Evolutionary conservation across 2,329 filamentous ascomycete species (phyloP), one percentile per base, ranked within the genome.

Genomic region (Aspergillus floridensis): DNA sequence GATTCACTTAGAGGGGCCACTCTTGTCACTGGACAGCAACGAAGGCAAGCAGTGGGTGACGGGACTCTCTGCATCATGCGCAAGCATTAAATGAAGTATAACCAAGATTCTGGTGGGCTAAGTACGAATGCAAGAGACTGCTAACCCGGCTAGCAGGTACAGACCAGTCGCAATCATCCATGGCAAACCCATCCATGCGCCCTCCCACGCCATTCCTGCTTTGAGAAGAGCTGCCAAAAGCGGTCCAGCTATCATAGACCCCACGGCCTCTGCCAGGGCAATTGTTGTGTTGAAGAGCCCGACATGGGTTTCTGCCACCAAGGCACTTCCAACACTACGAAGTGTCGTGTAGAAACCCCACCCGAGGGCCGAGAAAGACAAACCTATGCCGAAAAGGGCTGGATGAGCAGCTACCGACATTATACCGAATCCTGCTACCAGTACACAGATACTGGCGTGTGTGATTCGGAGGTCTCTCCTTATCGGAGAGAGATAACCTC

Each of bases 211-310:
- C 61, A 63, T 58, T 7, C 61, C 59, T 12, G 26, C n/a, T 10
- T 44, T 31, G 19, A 63, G 59, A 31, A 51, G 22, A 10, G 35
- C 53, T 10, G 61, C 61, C 11, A 61, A 47, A 3, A 57, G 16
- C 19, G 61, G 61, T 21, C 61, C 61, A 12, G 61, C 53, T 16
- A 55, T 21, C 35, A 63, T 54, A 5, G 29, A 44, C 5, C 61
- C 61, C 22, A 55, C 22, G 4, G 59, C 50, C 53, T 63, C 56
- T 10, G 53, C 46, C 32, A 63, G 59, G 5, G 56, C 59, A 38
- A 63, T 59, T n/a, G 59, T 59, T n/a, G 61, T 61, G 19, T 59
- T 61, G 8, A 63, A 57, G 6, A 59, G 44, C 5, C 59, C 61
- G n/a, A 57, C 49, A 21, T 63, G 53, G 7, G 44, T 32, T 44